Evolutionary conservation across 2,329 filamentous ascomycete species (phyloP).

Genomic region (Parastagonospora avenae): DNA sequence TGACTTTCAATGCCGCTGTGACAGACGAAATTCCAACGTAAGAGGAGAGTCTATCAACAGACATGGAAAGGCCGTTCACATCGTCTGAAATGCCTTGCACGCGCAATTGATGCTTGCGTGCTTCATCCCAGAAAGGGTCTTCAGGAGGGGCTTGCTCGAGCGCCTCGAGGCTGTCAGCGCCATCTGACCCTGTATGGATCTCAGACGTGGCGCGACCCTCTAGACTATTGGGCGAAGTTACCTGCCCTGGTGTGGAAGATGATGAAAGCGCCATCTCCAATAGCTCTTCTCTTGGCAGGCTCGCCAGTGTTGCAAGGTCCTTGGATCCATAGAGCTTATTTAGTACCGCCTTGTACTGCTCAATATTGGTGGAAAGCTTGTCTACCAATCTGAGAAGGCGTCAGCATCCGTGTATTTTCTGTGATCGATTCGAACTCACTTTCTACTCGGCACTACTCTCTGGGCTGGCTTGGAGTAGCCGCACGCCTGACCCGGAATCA

Average conservation of each 20-base stretch:
- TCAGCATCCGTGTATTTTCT: not conserved
- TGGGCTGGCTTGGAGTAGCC: conserved; percentile 82
- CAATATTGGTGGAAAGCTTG: conserved; percentile 57
- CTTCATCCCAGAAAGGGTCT: conserved; percentile 72
- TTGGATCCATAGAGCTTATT: conserved; percentile 51
- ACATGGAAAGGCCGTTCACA: conserved; percentile 69
- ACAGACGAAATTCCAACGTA: conserved; percentile 78
- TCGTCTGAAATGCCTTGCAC: conserved; percentile 67
- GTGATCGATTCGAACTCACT: conserved; percentile 56
- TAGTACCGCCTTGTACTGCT: conserved; percentile 52
- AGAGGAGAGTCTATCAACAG: conserved; percentile 65
- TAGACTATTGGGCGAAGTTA: conserved; percentile 38
- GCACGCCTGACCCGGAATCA: conserved; percentile 55
- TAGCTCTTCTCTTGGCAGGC: conserved; percentile 52
- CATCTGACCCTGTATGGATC: conserved; percentile 51
- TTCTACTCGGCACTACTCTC: conserved; percentile 76
- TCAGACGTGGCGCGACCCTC: conserved; percentile 42
- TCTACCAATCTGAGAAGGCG: conserved; percentile 55
- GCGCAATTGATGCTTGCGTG: conserved; percentile 48
- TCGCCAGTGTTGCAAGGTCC: conserved; percentile 47
- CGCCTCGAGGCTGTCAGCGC: conserved; percentile 59
- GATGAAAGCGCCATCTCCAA: conserved; percentile 51
- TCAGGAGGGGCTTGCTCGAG: conserved; percentile 73
- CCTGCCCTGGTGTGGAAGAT: conserved; percentile 38
- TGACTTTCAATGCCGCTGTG: conserved; percentile 74